Conservation (phyloP, 768 basidiomycete genomes). For the Phylloporus rhodoxanthus region DNA sequence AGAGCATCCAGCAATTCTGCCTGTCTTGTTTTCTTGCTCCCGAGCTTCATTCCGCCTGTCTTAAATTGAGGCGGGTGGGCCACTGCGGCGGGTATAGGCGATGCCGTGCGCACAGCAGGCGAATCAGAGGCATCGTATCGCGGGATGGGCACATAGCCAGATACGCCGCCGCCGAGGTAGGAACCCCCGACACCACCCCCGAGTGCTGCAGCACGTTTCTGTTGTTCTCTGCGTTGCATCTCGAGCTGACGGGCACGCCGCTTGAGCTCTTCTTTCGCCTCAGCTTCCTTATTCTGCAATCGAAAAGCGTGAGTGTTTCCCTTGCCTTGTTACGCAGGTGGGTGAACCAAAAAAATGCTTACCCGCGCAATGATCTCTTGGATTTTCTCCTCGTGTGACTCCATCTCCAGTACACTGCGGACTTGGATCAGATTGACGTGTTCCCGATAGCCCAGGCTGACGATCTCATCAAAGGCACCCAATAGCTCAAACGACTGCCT, state of each 20-base stretch:
- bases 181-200: constrained; percentile 41
- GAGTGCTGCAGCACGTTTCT: constrained; percentile 58
- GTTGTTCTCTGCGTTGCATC: constrained; percentile 90
- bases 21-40: constrained; percentile 86
- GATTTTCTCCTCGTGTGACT: constrained; percentile 90
- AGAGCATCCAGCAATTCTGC: constrained; percentile 84
- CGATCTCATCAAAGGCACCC: constrained; percentile 90
- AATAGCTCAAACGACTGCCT: constrained; percentile 91
- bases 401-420: constrained; percentile 77
- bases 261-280: constrained; percentile 98
- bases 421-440: constrained; percentile 76
- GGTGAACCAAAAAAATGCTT: constrained; percentile 23
- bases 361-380: constrained; percentile 97
- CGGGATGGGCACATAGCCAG: constrained; percentile 67
- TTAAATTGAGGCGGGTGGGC: constrained; percentile 82
- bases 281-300: constrained; percentile 91
- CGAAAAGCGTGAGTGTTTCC: neutral
- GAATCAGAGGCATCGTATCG: constrained; percentile 67
- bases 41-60: constrained; percentile 93
- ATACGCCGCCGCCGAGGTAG: constrained; percentile 60
- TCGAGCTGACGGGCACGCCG: constrained; percentile 96
- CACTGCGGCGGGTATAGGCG: constrained; percentile 39
- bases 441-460: constrained; percentile 83
- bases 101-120: constrained; percentile 38
- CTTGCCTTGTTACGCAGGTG: neutral